Percentiles rank a stretch among this genome's conserved stretches.
Conservation (phyloP, 164 flowering plant genomes). For the Brasenia schreberi region DNA sequence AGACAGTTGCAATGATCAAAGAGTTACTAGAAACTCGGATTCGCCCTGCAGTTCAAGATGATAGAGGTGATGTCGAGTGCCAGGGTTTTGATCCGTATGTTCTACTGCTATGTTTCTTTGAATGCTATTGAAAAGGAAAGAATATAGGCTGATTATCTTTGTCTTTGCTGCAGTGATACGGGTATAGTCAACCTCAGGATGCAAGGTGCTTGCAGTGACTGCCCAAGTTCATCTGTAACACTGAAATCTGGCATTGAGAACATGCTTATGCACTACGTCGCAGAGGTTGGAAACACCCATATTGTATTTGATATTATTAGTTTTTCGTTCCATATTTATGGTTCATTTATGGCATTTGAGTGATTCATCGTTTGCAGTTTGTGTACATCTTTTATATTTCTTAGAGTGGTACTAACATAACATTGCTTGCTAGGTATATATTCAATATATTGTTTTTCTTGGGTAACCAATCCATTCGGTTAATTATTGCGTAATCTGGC, state of each 20-base stretch:
- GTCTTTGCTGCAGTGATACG: constrained; percentile 41
- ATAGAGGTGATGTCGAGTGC: constrained; percentile 95
- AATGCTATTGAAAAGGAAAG: not conserved
- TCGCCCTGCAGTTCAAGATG: constrained; percentile 94
- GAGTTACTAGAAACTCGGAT: constrained; percentile 89
- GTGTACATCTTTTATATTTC: not conserved
- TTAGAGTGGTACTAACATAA: not conserved
- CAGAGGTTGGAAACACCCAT: constrained; percentile 45
- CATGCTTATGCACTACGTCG: constrained; percentile 96
- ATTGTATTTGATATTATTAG: not conserved
- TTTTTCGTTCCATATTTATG: not conserved
- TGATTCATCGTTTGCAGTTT: not conserved
- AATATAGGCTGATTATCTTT: not conserved
- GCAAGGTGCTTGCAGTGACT: constrained; percentile 99
- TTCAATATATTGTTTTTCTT: too few species aligned
- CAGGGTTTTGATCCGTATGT: constrained; percentile 70
- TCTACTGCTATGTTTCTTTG: not conserved
- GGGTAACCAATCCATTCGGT: too few species aligned
- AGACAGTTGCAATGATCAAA: constrained; percentile 97
- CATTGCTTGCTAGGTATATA: not conserved
- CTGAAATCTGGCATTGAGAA: constrained; percentile 95
- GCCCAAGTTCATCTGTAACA: constrained; percentile 98
- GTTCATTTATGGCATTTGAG: not conserved
- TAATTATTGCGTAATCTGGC: too few species aligned
- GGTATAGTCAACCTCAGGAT: constrained; percentile 77